Conservation (phyloP, 108 stramenopile species). For the Cafeteria roenbergensis region DNA sequence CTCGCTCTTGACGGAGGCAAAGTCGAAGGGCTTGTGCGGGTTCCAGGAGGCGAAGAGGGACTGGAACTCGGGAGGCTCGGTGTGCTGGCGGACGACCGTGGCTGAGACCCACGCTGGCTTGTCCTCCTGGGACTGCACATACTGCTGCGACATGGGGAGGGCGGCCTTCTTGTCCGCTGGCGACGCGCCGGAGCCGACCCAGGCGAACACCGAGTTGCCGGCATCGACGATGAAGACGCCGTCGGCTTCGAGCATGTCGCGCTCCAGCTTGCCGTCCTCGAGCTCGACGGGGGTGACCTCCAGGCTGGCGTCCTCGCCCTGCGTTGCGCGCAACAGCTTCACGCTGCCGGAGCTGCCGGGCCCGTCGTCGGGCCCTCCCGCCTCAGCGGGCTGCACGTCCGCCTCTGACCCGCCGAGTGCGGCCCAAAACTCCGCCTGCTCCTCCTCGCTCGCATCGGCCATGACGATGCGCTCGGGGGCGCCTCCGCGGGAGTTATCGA, state of each 20-base stretch:
- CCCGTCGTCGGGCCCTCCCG: constrained; percentile 21
- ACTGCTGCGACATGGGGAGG: constrained; percentile 6
- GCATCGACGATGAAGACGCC: constrained; percentile 60
- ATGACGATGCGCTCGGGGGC: constrained; percentile 27
- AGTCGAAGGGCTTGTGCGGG: constrained; percentile 22
- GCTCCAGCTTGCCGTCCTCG: constrained; percentile 35
- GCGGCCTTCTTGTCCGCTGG: constrained; percentile 12
- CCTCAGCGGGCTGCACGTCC: constrained; percentile 35
- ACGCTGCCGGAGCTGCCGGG: constrained; percentile 27
- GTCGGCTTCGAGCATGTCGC: constrained; percentile 25
- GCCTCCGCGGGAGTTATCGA: constrained; percentile 49
- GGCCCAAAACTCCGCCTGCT: constrained; percentile 61
- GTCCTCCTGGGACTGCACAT: constrained; percentile 7
- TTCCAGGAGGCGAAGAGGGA: constrained; percentile 25
- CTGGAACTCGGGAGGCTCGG: constrained; percentile 35
- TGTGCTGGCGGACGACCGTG: not conserved
- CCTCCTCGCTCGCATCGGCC: constrained; percentile 31
- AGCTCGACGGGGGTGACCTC: constrained; percentile 42
- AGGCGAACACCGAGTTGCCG: constrained; percentile 54
- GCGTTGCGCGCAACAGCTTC: constrained; percentile 25
- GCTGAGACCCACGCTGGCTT: not conserved
- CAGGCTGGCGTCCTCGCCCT: constrained; percentile 8
- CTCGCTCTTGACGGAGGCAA: not conserved
- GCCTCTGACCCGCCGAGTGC: constrained; percentile 55
- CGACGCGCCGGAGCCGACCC: constrained; percentile 44